These are phyloP conservation scores for Aspergillus kassunensis DNA, from an alignment of 495 filamentous ascomycete species.

Conservation along the genomic window DNA sequence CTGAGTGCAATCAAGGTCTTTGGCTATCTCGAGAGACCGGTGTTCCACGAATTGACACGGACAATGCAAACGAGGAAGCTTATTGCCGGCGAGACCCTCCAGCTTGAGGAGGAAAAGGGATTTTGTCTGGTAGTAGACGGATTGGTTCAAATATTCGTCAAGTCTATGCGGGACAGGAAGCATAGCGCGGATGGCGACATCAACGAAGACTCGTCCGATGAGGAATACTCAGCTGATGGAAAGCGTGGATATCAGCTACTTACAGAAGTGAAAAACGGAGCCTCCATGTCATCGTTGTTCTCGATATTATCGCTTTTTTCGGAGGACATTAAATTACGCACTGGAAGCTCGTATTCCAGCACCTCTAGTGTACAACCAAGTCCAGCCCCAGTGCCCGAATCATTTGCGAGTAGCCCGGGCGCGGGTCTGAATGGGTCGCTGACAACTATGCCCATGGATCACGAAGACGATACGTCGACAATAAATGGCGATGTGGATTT, in stretches of 20 bases:
- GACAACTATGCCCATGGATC: slow-evolving; percentile 20
- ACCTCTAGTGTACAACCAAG: slow-evolving; percentile 33
- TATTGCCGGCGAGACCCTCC: slow-evolving; percentile 89
- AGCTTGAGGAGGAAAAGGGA: slow-evolving; percentile 95
- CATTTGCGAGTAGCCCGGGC: slow-evolving; percentile 42
- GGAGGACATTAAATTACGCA: slow-evolving; percentile 79
- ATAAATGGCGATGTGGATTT: slow-evolving; percentile 21
- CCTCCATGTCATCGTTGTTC: slow-evolving; percentile 97
- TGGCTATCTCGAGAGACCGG: slow-evolving; percentile 91
- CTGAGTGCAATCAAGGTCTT: slow-evolving; percentile 99
- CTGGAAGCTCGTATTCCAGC: slow-evolving; percentile 41
- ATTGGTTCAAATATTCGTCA: slow-evolving; percentile 96
- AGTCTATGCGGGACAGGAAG: slow-evolving; percentile 65
- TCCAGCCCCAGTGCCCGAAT: slow-evolving; percentile 38
- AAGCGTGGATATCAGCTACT: slow-evolving; percentile 85
- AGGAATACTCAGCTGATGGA: slow-evolving; percentile 58
- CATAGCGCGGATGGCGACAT: slow-evolving; percentile 22
- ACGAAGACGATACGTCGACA: slow-evolving; percentile 15
- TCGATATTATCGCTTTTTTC: slow-evolving; percentile 96
- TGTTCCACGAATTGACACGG: slow-evolving; percentile 94
- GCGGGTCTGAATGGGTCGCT: slow-evolving; percentile 37
- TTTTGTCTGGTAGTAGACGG: slow-evolving; percentile 98
- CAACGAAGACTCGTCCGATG: slow-evolving; percentile 52
- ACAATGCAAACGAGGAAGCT: slow-evolving; percentile 98
- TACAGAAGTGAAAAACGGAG: slow-evolving; percentile 96